These are phyloP conservation scores for Colletotrichum plurivorum DNA, from an alignment of 2,329 filamentous ascomycete genomes.

Conservation along the genomic window DNA sequence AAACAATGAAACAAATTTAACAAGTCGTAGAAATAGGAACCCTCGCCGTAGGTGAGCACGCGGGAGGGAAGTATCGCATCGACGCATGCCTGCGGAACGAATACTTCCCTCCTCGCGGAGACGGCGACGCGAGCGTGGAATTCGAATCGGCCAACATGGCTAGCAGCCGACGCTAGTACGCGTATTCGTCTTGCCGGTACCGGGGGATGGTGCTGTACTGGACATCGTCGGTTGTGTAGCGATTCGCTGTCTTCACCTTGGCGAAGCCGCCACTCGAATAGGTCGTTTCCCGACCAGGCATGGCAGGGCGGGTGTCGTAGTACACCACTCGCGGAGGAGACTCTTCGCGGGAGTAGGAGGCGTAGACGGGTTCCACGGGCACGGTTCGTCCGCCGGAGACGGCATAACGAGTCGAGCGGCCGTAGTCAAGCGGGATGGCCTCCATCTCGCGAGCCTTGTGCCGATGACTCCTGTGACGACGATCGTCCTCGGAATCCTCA, in stretches of 20 bases:
- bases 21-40: background rate
- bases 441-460: constrained; percentile 53
- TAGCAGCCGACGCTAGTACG: background rate
- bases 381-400: constrained; percentile 46
- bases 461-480: constrained; percentile 51
- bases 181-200: constrained; percentile 46
- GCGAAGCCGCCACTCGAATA: constrained; percentile 47
- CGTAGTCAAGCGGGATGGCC: constrained; percentile 37
- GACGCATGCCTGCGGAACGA: constrained; percentile 34
- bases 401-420: constrained; percentile 29
- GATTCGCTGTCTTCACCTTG: constrained; percentile 54
- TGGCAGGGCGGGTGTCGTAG: constrained; percentile 45
- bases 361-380: constrained; percentile 40
- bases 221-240: constrained; percentile 49
- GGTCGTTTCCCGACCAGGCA: constrained; percentile 48
- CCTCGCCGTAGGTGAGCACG: background rate
- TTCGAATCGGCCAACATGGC: background rate
- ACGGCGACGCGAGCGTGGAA: background rate
- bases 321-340: constrained; percentile 31
- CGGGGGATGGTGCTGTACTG: constrained; percentile 47
- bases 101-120: constrained; percentile 15
- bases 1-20: constrained; percentile 17
- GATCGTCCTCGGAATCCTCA: constrained; percentile 52
- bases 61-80: constrained; percentile 5
- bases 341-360: constrained; percentile 44